phyloP scores from a whole-genome alignment of 495 filamentous ascomycete genomes.

The Pyrenopolyporus hunteri region DNA sequence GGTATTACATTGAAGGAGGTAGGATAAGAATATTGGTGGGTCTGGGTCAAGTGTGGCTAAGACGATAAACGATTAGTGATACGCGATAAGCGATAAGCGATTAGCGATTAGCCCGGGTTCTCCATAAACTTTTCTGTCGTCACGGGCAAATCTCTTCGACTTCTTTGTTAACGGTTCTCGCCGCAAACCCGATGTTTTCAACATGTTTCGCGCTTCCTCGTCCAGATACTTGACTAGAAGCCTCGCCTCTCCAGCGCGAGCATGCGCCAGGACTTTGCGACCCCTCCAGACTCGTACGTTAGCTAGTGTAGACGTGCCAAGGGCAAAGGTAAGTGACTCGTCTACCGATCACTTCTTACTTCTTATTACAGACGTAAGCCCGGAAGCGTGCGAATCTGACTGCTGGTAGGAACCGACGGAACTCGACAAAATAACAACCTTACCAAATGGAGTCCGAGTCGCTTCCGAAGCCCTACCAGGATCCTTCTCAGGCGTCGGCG shows the following conservation, averaged over 20 bases:
- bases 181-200: slow-evolving; percentile 21
- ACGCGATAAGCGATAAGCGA: slow-evolving; percentile 6
- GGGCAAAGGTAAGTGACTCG: slow-evolving; percentile 39
- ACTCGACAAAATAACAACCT: slow-evolving; percentile 84
- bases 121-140: slow-evolving; percentile 34
- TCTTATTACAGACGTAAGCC: not conserved
- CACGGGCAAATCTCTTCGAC: not conserved
- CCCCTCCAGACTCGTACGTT: slow-evolving; percentile 32
- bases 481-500: slow-evolving; percentile 92
- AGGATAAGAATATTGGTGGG: not conserved
- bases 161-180: not conserved
- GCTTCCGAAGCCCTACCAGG: slow-evolving; percentile 95
- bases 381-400: too few species aligned
- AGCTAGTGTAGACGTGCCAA: slow-evolving; percentile 36
- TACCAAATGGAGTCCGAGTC: slow-evolving; percentile 92
- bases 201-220: slow-evolving; percentile 40
- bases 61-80: not conserved
- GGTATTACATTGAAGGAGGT: too few species aligned
- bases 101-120: slow-evolving; percentile 7
- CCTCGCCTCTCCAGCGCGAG: slow-evolving; percentile 31
- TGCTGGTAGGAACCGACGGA: slow-evolving; percentile 78
- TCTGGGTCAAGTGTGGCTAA: not conserved
- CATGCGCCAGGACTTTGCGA: slow-evolving; percentile 20
- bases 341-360: too few species aligned
- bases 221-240: slow-evolving; percentile 34